These are phyloP conservation scores for Oryza punctata DNA, from an alignment of 176 grass and related monocot species.

Conservation along the genomic window DNA sequence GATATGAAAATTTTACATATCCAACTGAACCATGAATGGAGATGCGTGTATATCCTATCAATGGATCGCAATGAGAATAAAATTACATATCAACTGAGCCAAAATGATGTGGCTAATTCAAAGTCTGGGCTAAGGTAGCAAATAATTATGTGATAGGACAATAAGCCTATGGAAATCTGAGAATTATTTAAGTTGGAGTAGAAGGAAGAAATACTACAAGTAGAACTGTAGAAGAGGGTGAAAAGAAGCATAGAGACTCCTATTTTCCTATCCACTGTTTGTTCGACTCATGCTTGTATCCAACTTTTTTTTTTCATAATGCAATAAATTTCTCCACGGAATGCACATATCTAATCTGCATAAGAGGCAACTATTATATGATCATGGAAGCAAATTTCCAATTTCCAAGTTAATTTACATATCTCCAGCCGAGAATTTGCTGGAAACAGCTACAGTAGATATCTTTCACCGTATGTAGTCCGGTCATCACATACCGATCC, in stretches of 20 bases:
- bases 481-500: slow-evolving; percentile 51
- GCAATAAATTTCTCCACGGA: neutral
- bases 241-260: neutral
- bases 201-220: neutral
- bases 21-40: neutral
- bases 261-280: neutral
- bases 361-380: neutral
- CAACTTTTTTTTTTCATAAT: neutral
- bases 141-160: neutral
- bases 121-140: neutral
- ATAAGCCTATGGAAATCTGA: neutral
- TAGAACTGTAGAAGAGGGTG: neutral
- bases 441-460: slow-evolving; percentile 73
- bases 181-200: neutral
- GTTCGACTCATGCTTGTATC: neutral
- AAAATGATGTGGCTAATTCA: neutral
- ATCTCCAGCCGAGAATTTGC: slow-evolving; percentile 81
- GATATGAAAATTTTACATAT: neutral
- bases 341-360: neutral
- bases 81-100: neutral
- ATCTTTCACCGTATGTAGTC: slow-evolving; percentile 65
- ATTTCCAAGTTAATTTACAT: slow-evolving; percentile 55
- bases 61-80: neutral
- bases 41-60: neutral
- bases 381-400: neutral